Evolutionary conservation across 2,329 filamentous ascomycete genomes (phyloP), one percentile per base, ranked within the genome.

Genomic region (Fusarium sororula): DNA sequence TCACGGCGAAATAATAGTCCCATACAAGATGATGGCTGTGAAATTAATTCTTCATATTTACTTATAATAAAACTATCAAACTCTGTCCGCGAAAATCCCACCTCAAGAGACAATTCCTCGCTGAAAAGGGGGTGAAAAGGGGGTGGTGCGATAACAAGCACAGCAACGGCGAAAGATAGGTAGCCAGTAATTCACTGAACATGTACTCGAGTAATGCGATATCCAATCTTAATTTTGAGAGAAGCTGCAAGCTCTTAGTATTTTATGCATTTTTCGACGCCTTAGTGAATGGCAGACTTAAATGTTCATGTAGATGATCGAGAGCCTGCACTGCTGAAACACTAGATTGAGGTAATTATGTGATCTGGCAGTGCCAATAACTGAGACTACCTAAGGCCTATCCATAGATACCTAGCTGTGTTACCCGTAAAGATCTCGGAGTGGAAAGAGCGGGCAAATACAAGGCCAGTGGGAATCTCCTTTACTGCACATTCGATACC

Each of bases 51-150:
- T 28, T 1, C 8, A 47, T 13, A 26, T 0, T 47, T 0, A 18
- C 6, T 6, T 47, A 10, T 28, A 0, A 47, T 26, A 18, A 13
- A 20, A 28, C 8, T 0, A 28, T 28, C 18, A 28, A 47, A 28
- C 44, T 26, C 0, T 8, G 17, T 26, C 0, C 42, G 11, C 2
- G 17, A 17, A 45, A 26, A 45, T 18, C 13, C 1, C 0, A 45
- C 42, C 24, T 45, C 17, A 45, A 26, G 24, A 45, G 5, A 20
- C 17, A 14, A 45, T 9, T 45, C 5, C 42, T 45, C 24, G 8
- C 24, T 45, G 24, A 18, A 44, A 20, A 35, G 0, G 24, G 24
- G 42, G 17, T 14, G 13, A 18, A 45, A 45, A 13, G 17, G 41
- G 17, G 24, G 12, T 20, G 11, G 24, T 45, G 20, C 12, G 42